These are phyloP conservation scores for Rhizopus stolonifer DNA, from an alignment of 371 early-diverging fungal species.

Conservation along the genomic window DNA sequence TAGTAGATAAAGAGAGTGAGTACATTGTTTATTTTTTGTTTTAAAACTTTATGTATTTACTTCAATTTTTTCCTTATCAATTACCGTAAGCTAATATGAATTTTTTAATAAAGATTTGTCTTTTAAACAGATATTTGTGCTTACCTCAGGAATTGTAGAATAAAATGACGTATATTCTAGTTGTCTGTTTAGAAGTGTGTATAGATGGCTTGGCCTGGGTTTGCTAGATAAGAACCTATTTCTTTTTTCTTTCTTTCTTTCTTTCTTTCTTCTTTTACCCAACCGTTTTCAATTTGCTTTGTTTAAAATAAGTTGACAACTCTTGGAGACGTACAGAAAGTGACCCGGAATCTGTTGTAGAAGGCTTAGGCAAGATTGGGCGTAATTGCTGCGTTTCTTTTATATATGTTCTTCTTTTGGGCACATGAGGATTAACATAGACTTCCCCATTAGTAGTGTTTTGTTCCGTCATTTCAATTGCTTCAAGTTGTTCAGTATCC, in stretches of 20 bases:
- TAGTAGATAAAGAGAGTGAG: not conserved
- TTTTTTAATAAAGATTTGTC: not conserved
- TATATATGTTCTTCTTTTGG: conserved; percentile 18
- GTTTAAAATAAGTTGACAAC: not conserved
- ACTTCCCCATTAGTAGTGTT: not conserved
- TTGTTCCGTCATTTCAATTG: conserved; percentile 7
- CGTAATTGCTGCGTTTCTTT: conserved; percentile 5
- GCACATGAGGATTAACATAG: conserved; percentile 33
- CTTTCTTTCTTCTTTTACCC: conserved; percentile 14
- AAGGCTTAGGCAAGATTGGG: not conserved
- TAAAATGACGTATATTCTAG: not conserved
- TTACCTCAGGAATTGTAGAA: not conserved
- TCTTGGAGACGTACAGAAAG: not conserved
- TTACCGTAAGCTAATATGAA: not conserved
- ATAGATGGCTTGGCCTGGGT: conserved; percentile 1
- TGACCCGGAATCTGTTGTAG: not conserved
- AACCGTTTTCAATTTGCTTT: conserved; percentile 24
- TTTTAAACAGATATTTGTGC: not conserved
- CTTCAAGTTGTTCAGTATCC: conserved; percentile 18
- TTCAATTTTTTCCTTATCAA: not conserved
- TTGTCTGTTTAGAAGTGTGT: conserved; percentile 21
- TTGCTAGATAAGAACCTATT: not conserved
- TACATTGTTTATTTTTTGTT: no score
- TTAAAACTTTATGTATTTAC: no score
- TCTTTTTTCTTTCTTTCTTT: not conserved